Percentiles rank a stretch among this genome's conserved stretches.
phyloP scores from a whole-genome alignment of 2,329 filamentous ascomycete genomes.

The Triangularia setosa region DNA sequence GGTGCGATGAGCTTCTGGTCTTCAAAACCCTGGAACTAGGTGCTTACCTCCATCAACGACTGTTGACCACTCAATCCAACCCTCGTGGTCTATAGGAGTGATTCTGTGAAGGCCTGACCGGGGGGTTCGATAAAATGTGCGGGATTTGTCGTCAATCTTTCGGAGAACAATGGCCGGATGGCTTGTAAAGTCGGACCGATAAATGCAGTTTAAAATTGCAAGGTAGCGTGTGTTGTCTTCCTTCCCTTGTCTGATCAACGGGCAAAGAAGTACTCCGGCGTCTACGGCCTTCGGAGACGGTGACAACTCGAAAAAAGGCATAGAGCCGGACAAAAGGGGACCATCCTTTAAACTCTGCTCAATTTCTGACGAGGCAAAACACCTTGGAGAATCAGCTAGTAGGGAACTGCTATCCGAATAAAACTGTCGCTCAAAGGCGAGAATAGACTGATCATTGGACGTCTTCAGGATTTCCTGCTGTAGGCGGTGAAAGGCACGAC shows the following conservation, averaged over 20 bases:
- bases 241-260: neutral
- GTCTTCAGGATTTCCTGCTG: slow-evolving; percentile 6
- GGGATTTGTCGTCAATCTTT: neutral
- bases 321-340: neutral
- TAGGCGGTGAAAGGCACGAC: neutral
- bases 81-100: neutral
- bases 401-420: neutral
- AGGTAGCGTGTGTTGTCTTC: neutral
- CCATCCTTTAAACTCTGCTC: neutral
- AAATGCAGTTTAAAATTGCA: neutral
- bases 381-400: slow-evolving; percentile 1
- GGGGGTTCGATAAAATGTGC: neutral
- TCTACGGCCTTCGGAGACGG: slow-evolving; percentile 3
- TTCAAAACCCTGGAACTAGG: too few species aligned
- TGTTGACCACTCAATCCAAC: neutral
- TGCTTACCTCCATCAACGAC: neutral
- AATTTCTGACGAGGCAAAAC: slow-evolving; percentile 4
- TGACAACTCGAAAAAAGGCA: neutral
- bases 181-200: neutral
- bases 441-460: neutral
- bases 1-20: neutral
- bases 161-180: slow-evolving; percentile 1
- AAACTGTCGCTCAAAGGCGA: neutral
- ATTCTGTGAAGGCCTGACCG: neutral
- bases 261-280: neutral